These are phyloP conservation scores for Populus tremula DNA, from an alignment of 345 rosid species.

Conservation along the genomic window DNA sequence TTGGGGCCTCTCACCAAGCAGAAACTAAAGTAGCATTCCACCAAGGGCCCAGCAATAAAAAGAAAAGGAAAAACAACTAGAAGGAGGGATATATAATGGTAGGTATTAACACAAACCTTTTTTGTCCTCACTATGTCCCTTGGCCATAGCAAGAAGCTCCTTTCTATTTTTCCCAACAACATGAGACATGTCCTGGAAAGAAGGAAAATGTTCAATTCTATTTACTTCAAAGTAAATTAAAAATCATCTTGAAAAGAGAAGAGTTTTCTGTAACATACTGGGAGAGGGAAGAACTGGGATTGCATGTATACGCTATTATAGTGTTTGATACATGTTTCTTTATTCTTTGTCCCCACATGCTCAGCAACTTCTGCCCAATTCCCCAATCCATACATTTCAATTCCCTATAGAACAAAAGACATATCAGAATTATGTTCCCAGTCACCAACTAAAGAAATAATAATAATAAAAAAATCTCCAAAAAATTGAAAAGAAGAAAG, in stretches of 20 bases:
- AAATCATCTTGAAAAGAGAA: neutral
- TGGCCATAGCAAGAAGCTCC: constrained; percentile 98
- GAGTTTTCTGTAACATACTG: constrained; percentile 46
- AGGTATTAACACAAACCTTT: constrained; percentile 49
- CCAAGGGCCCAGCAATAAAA: neutral
- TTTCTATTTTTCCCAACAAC: constrained; percentile 87
- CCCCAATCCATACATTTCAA: constrained; percentile 96
- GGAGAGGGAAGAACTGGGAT: constrained; percentile 87
- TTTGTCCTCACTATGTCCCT: constrained; percentile 79
- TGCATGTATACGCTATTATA: constrained; percentile 66
- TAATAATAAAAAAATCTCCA: neutral
- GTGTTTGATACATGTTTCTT: constrained; percentile 85
- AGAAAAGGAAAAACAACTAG: neutral
- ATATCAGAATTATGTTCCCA: neutral
- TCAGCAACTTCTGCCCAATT: constrained; percentile 96
- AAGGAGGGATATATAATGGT: neutral
- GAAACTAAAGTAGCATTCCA: neutral
- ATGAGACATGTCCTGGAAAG: constrained; percentile 85
- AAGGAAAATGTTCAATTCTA: constrained; percentile 3
- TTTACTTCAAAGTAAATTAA: neutral
- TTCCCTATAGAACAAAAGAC: constrained; percentile 54
- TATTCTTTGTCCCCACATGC: constrained; percentile 97
- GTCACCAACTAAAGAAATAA: neutral
- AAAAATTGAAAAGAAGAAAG: neutral
- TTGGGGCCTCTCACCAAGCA: neutral